Evolutionary conservation across 1,284 basidiomycete genomes (phyloP).

Genomic region (Bjerkandera adusta): DNA sequence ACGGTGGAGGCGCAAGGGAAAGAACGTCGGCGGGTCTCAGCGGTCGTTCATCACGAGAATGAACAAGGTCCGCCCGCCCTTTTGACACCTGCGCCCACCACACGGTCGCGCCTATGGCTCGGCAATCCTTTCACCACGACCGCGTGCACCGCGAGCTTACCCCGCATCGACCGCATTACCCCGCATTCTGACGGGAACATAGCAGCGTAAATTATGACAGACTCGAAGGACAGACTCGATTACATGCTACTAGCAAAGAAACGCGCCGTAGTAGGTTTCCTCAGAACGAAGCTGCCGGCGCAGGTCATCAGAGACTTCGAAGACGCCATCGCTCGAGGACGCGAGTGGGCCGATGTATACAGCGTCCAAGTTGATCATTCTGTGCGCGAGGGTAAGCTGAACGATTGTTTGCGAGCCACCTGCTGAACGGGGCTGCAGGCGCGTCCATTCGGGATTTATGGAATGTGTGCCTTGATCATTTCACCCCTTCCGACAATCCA

Average conservation of each 20-base stretch:
- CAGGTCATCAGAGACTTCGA: background rate
- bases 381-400: background rate
- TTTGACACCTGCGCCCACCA: too few relatives aligned
- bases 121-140: too few relatives aligned
- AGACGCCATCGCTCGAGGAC: background rate
- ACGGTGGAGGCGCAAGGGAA: background rate
- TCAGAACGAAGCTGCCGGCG: background rate
- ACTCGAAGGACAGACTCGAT: background rate
- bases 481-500: background rate
- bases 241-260: background rate
- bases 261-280: background rate
- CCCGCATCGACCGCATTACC: too few relatives aligned
- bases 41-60: slow-evolving; percentile 3
- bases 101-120: too few relatives aligned
- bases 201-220: too few relatives aligned
- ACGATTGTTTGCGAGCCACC: background rate
- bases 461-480: background rate
- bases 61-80: slow-evolving; percentile 8
- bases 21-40: background rate
- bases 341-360: background rate
- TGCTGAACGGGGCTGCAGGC: background rate
- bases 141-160: too few relatives aligned
- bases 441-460: background rate
- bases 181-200: too few relatives aligned
- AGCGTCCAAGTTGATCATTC: background rate